Evolutionary conservation across 805 yeast species (phyloP), one percentile per base, ranked within the genome.

Genomic region (Kodamaea kaohsiungensis): DNA sequence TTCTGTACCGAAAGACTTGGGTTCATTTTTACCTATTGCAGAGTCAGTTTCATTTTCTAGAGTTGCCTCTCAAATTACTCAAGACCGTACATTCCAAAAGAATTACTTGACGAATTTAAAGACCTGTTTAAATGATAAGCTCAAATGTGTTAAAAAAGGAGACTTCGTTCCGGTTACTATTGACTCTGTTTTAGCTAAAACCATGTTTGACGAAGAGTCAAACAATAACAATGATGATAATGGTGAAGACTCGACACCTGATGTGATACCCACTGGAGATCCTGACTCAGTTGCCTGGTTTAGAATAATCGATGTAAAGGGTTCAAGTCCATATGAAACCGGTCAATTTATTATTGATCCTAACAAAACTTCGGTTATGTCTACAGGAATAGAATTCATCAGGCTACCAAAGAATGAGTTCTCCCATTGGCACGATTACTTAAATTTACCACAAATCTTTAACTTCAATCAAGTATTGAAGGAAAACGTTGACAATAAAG

Each of bases 211-310:
- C 18, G 69, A 75, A 3, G 50, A 48, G 18, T 19, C 33, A 30
- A 30, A 30, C 10, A 39, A 30, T 8, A 39, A 35, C 33, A 52
- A 42, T 13, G 75, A 65, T 59, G 68, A 66, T 1, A 65, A 56
- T 1, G 61, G 54, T 10, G 59, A 59, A 3, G 64, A 64, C 12
- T 73, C 48, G 8, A 51, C 38, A 2, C 65, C 59, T 8, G 64
- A 59, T 7, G 71, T 77, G 3, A 69, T 82, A 1, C 91, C 91
- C 0, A 68, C 73, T 2, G 90, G 89, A 0, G 77, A 76, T 18
- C 84, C 89, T 0, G 90, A 91, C 65, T 75, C 83, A 0, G 80
- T 92, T 16, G 96, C 91, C 0, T 93, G 97, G 97, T 93, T 91
- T 69, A 82, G 82, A 59, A 81, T 93, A 1, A 76, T 82, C 1